These are phyloP conservation scores for Serendipita vermifera DNA, from an alignment of 768 basidiomycete genomes.

Conservation along the genomic window DNA sequence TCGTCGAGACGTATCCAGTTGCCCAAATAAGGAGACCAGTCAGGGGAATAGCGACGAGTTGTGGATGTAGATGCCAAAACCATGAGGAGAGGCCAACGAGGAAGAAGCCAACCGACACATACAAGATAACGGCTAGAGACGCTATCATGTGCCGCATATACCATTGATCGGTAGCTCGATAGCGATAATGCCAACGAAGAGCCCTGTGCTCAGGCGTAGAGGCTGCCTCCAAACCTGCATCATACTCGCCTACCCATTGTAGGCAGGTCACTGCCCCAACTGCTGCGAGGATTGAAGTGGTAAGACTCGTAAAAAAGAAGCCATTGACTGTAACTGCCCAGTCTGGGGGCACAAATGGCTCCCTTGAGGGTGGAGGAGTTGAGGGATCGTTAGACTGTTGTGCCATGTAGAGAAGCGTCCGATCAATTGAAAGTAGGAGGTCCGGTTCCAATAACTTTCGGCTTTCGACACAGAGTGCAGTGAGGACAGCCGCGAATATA, in stretches of 20 bases:
- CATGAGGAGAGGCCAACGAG: neutral
- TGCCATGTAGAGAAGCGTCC: no score
- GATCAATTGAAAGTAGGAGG: no score
- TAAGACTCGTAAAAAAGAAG: neutral
- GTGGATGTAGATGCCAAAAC: neutral
- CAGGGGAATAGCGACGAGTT: neutral
- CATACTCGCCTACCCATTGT: neutral
- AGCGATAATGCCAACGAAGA: neutral
- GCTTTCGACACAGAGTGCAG: no score
- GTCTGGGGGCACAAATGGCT: no score
- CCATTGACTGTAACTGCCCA: neutral
- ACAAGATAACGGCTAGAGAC: neutral
- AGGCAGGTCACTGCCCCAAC: neutral
- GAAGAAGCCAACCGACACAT: neutral
- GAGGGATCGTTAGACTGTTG: no score
- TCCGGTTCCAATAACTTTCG: no score
- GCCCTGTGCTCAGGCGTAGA: neutral
- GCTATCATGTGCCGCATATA: neutral
- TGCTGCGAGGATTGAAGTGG: neutral
- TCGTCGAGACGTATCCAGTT: neutral
- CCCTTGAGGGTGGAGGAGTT: no score
- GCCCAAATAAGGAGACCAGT: neutral
- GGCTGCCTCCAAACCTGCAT: neutral
- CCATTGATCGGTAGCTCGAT: neutral
- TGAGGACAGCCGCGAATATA: no score